Evolutionary conservation across 768 basidiomycete genomes (phyloP).

Genomic region (Podaxis pistillaris): DNA sequence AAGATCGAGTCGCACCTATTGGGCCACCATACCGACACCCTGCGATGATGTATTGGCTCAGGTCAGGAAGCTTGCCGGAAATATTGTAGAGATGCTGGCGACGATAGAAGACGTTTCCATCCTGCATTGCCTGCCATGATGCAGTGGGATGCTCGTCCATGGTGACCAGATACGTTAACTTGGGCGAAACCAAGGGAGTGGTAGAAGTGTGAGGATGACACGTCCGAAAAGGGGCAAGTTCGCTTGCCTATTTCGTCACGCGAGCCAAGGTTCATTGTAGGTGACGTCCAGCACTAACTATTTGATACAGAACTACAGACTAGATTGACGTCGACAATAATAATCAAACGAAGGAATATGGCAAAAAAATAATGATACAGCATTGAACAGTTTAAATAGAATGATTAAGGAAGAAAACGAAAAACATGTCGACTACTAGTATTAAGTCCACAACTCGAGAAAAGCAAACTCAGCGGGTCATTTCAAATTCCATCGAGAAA

Average conservation of each 20-base stretch:
- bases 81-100: conserved; percentile 83
- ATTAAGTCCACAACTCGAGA: not conserved
- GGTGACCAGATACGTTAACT: conserved; percentile 8
- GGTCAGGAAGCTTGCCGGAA: conserved; percentile 71
- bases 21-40: conserved; percentile 89
- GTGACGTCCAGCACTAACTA: not conserved
- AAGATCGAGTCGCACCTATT: conserved; percentile 51
- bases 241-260: not conserved
- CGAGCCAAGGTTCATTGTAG: not conserved
- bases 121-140: conserved; percentile 90
- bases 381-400: not conserved
- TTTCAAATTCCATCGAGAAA: not conserved
- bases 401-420: not conserved
- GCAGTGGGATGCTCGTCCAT: conserved; percentile 72
- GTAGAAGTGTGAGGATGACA: not conserved
- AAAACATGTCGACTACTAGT: not conserved
- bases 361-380: conserved; percentile 12
- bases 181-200: not conserved
- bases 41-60: conserved; percentile 77
- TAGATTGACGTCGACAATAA: not conserved
- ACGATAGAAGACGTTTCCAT: conserved; percentile 85
- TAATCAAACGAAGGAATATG: not conserved
- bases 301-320: conserved; percentile 16
- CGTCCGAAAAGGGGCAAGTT: not conserved
- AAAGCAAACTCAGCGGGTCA: conserved; percentile 7